These are phyloP conservation scores for Aspergillus persii DNA, from an alignment of 2,329 filamentous ascomycete genomes.

Conservation along the genomic window DNA sequence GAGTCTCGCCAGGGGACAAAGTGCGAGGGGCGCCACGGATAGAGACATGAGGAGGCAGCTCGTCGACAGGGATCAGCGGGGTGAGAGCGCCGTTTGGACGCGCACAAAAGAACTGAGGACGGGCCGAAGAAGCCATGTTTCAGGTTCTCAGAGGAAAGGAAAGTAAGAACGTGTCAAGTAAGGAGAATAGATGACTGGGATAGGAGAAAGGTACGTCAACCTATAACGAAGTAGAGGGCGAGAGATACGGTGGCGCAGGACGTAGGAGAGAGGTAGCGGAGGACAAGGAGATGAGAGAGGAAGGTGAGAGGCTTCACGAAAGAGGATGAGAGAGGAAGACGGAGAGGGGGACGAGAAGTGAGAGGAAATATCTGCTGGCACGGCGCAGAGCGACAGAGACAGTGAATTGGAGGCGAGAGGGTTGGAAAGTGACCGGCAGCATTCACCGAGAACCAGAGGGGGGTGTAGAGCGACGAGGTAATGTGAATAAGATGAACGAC, in stretches of 20 bases:
- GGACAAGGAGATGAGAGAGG: not conserved
- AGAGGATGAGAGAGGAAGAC: constrained; percentile 5
- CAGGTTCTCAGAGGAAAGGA: not conserved
- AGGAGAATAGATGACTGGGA: not conserved
- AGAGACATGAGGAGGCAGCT: constrained; percentile 39
- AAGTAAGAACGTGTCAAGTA: not conserved
- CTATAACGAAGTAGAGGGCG: not conserved
- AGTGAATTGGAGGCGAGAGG: not conserved
- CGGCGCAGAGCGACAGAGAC: not conserved
- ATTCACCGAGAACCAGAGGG: not conserved
- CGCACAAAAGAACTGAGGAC: constrained; percentile 43
- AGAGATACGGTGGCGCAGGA: constrained; percentile 2
- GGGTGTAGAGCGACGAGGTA: not conserved
- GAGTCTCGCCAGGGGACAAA: constrained; percentile 37
- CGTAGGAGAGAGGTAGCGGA: not conserved
- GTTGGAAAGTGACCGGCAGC: not conserved
- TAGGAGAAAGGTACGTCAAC: not conserved
- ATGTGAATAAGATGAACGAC: not conserved
- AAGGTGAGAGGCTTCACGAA: constrained; percentile 9
- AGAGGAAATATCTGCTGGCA: constrained; percentile 2
- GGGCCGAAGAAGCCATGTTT: constrained; percentile 25
- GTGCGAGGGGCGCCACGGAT: constrained; percentile 39
- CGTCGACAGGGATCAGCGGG: constrained; percentile 47
- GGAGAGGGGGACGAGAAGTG: constrained; percentile 9
- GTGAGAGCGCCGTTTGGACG: constrained; percentile 42